These are phyloP conservation scores for Juglanconis sp. DNA, from an alignment of 2,329 filamentous ascomycete species.

Conservation along the genomic window DNA sequence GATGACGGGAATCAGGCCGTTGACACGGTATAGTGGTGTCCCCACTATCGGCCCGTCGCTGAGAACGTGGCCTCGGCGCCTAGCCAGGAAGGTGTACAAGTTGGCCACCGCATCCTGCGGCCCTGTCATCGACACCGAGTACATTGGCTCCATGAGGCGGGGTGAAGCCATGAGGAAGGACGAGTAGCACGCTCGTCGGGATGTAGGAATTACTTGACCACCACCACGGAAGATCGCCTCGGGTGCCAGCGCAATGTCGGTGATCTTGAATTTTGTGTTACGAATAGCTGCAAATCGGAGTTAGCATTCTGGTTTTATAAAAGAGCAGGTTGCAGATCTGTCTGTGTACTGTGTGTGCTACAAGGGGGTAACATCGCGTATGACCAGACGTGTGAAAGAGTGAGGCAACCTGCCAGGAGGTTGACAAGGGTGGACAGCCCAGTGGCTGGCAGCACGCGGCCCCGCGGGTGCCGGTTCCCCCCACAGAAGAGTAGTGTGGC, in stretches of 20 bases:
- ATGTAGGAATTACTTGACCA: slow-evolving; percentile 95
- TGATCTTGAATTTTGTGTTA: slow-evolving; percentile 96
- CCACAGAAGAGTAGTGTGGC: background rate
- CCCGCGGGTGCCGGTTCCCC: slow-evolving; percentile 10
- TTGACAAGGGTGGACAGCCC: slow-evolving; percentile 1
- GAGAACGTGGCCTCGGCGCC: slow-evolving; percentile 86
- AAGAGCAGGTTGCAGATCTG: background rate
- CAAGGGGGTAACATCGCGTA: slow-evolving; percentile 1
- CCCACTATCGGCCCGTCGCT: slow-evolving; percentile 93
- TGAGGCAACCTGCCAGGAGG: slow-evolving; percentile 8
- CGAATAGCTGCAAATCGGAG: slow-evolving; percentile 66
- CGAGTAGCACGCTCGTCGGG: slow-evolving; percentile 87
- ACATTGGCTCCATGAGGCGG: slow-evolving; percentile 94
- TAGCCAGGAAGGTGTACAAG: slow-evolving; percentile 86
- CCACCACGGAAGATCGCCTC: slow-evolving; percentile 94
- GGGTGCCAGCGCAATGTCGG: slow-evolving; percentile 78
- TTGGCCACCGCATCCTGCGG: slow-evolving; percentile 84
- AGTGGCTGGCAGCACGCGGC: slow-evolving; percentile 10
- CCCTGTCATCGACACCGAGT: slow-evolving; percentile 87
- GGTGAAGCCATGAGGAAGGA: slow-evolving; percentile 97
- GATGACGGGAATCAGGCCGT: slow-evolving; percentile 89
- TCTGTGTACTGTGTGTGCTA: background rate
- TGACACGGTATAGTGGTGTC: slow-evolving; percentile 88
- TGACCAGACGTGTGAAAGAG: background rate
- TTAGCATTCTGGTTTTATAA: slow-evolving; percentile 1